These are phyloP conservation scores for Phytopythium montanum DNA, from an alignment of 352 stramenopile species.

Conservation along the genomic window DNA sequence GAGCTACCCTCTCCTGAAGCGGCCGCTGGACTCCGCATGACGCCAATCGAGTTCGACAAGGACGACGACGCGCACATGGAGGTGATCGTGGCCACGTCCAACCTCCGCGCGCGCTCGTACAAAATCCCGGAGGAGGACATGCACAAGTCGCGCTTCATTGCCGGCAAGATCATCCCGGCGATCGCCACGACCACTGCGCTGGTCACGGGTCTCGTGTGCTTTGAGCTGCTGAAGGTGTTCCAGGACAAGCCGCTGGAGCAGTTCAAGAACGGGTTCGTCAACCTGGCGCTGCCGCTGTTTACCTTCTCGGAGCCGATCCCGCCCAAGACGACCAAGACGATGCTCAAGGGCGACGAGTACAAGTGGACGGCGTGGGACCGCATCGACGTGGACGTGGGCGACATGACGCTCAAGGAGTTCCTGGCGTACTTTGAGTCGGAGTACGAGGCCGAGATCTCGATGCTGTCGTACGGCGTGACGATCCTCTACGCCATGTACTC, in stretches of 20 bases:
- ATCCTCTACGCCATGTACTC: slow-evolving; percentile 91
- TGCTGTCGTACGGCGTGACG: slow-evolving; percentile 96
- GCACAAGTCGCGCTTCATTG: slow-evolving; percentile 98
- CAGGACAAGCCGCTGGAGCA: slow-evolving; percentile 89
- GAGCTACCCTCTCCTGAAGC: slow-evolving; percentile 79
- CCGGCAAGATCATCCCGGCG: slow-evolving; percentile 99
- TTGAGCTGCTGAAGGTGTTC: slow-evolving; percentile 97
- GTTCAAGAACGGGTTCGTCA: slow-evolving; percentile 99
- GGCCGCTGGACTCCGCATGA: slow-evolving; percentile 90
- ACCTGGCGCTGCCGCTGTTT: slow-evolving; percentile 98
- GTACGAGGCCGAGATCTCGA: slow-evolving; percentile 97
- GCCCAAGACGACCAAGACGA: slow-evolving; percentile 90
- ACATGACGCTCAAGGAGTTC: slow-evolving; percentile 96
- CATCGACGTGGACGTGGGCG: slow-evolving; percentile 93
- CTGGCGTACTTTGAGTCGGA: slow-evolving; percentile 94
- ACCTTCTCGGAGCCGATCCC: slow-evolving; percentile 96
- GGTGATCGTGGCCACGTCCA: slow-evolving; percentile 96
- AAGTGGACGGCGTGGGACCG: slow-evolving; percentile 98
- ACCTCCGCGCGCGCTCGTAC: slow-evolving; percentile 97
- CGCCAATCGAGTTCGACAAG: slow-evolving; percentile 98
- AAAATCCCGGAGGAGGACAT: slow-evolving; percentile 97
- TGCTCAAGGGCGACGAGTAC: slow-evolving; percentile 95
- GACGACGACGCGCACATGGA: slow-evolving; percentile 98
- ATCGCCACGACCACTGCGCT: slow-evolving; percentile 99
- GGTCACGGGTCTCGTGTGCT: slow-evolving; percentile 97